Conservation (phyloP, 2,329 filamentous ascomycete species). For the Ceratocystis albifundus region DNA sequence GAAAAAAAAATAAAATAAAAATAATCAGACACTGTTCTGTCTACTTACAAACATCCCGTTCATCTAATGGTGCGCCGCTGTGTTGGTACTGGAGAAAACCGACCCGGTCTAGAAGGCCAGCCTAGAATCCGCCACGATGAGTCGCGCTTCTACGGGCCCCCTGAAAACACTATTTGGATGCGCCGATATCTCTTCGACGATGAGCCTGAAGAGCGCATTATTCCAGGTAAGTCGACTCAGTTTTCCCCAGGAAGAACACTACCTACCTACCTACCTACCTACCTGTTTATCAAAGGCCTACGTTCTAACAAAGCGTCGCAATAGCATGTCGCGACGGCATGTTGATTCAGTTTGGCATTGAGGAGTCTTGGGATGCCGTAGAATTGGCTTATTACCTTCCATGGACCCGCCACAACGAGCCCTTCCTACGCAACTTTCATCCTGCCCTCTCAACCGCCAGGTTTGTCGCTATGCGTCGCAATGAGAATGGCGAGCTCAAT, state of each 20-base stretch:
- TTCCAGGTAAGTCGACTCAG: constrained; percentile 4
- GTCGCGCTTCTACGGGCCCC: constrained; percentile 12
- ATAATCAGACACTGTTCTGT: not conserved
- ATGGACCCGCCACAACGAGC: constrained; percentile 1
- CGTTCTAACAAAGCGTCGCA: not conserved
- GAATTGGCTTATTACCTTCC: not conserved
- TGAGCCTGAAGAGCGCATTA: constrained; percentile 11
- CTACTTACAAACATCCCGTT: not conserved
- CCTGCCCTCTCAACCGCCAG: constrained; percentile 5
- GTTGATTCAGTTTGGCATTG: not conserved
- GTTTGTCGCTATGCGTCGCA: not conserved
- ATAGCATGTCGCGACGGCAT: constrained; percentile 1
- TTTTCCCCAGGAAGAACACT: too few species aligned
- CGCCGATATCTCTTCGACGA: constrained; percentile 9
- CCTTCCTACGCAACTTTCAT: constrained; percentile 12
- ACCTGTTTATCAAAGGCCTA: not conserved
- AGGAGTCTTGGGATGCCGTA: not conserved
- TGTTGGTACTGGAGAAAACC: constrained; percentile 13
- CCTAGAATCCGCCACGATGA: not conserved
- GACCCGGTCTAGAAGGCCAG: constrained; percentile 14
- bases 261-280: too few species aligned
- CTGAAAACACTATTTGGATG: not conserved
- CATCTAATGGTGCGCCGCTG: constrained; percentile 3
- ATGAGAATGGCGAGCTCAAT: constrained; percentile 2
- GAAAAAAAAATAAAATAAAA: too few species aligned